These are phyloP conservation scores for Vanrija sp. DNA, from an alignment of 1,284 basidiomycete genomes.

Conservation along the genomic window DNA sequence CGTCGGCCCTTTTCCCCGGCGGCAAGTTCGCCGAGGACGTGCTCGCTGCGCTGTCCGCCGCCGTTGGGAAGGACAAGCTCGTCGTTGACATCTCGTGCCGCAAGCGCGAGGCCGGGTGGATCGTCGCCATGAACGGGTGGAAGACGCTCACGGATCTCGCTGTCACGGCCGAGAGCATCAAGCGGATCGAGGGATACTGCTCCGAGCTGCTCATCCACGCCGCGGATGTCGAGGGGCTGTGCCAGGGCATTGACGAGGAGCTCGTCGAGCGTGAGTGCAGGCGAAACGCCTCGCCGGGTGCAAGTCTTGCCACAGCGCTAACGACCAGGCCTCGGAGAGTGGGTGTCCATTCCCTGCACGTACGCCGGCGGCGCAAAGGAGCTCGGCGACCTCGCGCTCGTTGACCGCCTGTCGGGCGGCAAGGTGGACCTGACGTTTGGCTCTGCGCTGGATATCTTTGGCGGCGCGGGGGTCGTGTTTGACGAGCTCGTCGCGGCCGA, in stretches of 20 bases:
- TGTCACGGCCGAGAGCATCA: constrained; percentile 56
- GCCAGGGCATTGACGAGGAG: constrained; percentile 90
- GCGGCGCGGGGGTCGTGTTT: constrained; percentile 67
- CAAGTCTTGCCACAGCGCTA: no score
- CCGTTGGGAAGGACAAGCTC: constrained; percentile 77
- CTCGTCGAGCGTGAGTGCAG: constrained; percentile 68
- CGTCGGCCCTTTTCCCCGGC: constrained; percentile 86
- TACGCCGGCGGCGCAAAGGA: constrained; percentile 97
- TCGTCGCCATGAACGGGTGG: constrained; percentile 99
- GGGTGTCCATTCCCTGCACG: constrained; percentile 86
- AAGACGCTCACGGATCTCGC: constrained; percentile 93
- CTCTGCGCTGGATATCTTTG: constrained; percentile 80
- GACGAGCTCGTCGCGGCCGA: constrained; percentile 60
- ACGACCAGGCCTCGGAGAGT: constrained; percentile 74
- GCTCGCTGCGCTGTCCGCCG: constrained; percentile 61
- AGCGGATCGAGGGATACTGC: constrained; percentile 32
- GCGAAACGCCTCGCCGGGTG: no score
- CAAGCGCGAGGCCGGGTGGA: constrained; percentile 70
- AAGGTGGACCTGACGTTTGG: constrained; percentile 94
- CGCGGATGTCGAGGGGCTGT: constrained; percentile 95
- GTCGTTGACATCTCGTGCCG: constrained; percentile 98
- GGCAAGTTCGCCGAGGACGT: constrained; percentile 73
- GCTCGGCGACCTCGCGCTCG: constrained; percentile 76
- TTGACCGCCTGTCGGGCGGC: constrained; percentile 74
- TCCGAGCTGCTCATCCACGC: constrained; percentile 96